Conservation (phyloP, 805 yeast genomes). For the Candida rishiriensis region DNA sequence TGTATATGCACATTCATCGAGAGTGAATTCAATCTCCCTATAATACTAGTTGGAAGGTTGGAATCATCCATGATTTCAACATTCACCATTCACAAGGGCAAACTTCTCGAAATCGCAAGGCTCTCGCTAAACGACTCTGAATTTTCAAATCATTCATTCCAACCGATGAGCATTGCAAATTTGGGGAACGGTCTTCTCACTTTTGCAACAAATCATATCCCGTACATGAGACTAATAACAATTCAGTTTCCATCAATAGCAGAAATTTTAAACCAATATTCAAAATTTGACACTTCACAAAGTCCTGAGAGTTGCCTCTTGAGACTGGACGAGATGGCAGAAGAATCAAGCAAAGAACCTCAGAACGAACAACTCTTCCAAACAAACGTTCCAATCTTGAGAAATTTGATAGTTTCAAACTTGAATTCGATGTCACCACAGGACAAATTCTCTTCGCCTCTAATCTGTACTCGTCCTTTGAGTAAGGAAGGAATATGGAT, state of each 20-base stretch:
- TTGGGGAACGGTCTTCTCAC: slow-evolving; percentile 36
- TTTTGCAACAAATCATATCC: slow-evolving; percentile 73
- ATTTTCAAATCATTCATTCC: slow-evolving; percentile 59
- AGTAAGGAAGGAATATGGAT: slow-evolving; percentile 54
- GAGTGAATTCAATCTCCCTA: slow-evolving; percentile 22
- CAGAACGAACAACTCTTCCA: slow-evolving; percentile 18
- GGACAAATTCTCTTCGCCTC: slow-evolving; percentile 56
- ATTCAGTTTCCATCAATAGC: slow-evolving; percentile 37
- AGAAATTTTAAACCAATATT: slow-evolving; percentile 12
- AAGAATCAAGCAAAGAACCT: slow-evolving; percentile 3
- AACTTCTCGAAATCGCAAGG: slow-evolving; percentile 35
- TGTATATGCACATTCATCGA: slow-evolving; percentile 36
- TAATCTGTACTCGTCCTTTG: slow-evolving; percentile 28
- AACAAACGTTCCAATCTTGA: slow-evolving; percentile 23
- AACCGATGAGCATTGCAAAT: slow-evolving; percentile 44
- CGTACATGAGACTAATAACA: slow-evolving; percentile 66
- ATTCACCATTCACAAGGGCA: slow-evolving; percentile 23
- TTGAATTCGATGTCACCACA: slow-evolving; percentile 57
- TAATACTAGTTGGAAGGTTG: slow-evolving; percentile 50
- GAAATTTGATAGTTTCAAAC: slow-evolving; percentile 38
- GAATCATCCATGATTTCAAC: slow-evolving; percentile 57
- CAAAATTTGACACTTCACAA: neutral
- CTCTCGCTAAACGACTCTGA: slow-evolving; percentile 71
- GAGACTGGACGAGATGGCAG: slow-evolving; percentile 2
- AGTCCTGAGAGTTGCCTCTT: slow-evolving; percentile 6